Base-by-base conservation (phyloP, 805 yeast genomes). In the Metschnikowia henanensis region DNA sequence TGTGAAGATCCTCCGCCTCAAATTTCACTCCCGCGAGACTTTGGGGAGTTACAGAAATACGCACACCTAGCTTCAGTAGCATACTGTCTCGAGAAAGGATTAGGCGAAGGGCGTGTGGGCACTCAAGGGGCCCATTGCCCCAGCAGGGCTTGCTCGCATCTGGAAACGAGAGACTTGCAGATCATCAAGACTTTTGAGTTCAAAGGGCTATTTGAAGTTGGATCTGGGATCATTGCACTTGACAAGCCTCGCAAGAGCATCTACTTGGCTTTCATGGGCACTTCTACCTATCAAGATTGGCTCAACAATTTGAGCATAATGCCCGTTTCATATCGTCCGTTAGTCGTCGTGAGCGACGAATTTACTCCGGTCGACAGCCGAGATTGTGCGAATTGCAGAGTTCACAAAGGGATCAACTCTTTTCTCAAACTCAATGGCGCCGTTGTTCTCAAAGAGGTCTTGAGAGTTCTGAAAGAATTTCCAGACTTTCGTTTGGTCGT, bases 321-420 rank as follows among this genome's bases (percentile, higher is more conserved):
- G 4, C 80, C 79, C 5, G 68, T 71, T 3, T 55, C 57, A 0
- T 84, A 80, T 56, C 52, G 57, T 13, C 84, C 88, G 0, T 56
- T 71, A 29, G 65, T 72, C 13, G 59, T 45, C 43, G 28, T 37
- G 2, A 46, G 46, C 12, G 30, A 30, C 22, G 50, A 46, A 3
- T 46, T 46, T 29, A 16, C 29, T 12, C 23, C 45, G 6, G 33
- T 12, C 20, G 26, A 40, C 35, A 43, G 39, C 45, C 36, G 58
- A 26, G 45, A 43, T 6, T 84, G 91, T 60, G 55, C 60, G 10
- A 68, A 64, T 10, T 84, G 91, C 57, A 60, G 54, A 18, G 80
- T 83, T 12, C 95, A 87, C 64, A 61, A 72, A 40, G 95, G 95
- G 0, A 82, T 84, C 56, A 72, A 75, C 39, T 56, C 66, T 15